phyloP scores from a whole-genome alignment of 2,329 filamentous ascomycete species.

The Epichloe hybrida region DNA sequence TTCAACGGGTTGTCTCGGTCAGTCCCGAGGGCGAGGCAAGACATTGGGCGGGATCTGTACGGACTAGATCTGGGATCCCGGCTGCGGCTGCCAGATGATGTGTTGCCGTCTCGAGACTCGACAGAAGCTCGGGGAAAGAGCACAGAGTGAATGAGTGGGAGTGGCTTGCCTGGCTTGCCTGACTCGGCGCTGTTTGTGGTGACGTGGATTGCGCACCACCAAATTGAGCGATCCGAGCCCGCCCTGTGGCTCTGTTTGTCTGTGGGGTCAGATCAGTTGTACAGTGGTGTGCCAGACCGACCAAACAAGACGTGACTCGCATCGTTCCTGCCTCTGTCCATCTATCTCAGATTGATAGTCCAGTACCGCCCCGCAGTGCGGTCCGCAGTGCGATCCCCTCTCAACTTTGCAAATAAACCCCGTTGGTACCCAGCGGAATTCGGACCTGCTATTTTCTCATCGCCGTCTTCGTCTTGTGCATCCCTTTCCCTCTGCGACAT shows the following conservation, averaged over 20 bases:
- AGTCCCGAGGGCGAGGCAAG: not conserved
- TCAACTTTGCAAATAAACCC: too few relatives aligned
- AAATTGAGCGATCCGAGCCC: not conserved
- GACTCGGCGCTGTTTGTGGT: not conserved
- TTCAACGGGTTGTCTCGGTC: not conserved
- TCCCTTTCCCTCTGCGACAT: not conserved
- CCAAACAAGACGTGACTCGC: too few relatives aligned
- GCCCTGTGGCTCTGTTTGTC: too few relatives aligned
- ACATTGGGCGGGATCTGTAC: not conserved
- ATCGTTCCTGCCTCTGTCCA: not conserved
- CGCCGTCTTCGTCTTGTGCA: not conserved
- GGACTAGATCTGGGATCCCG: too few relatives aligned
- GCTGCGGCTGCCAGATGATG: too few relatives aligned
- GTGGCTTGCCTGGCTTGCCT: not conserved
- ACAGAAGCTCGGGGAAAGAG: too few relatives aligned
- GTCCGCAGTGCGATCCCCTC: too few relatives aligned
- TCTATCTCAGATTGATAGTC: not conserved
- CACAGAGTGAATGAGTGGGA: too few relatives aligned
- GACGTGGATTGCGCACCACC: not conserved
- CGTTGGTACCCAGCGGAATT: not conserved
- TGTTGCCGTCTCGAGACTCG: too few relatives aligned
- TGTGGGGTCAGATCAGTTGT: too few relatives aligned
- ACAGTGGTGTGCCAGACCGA: too few relatives aligned
- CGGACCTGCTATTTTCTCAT: not conserved
- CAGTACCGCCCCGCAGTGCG: too few relatives aligned